Percentiles rank a stretch among this genome's conserved stretches.
These are phyloP conservation scores for Xylaria venustula DNA, from an alignment of 495 filamentous ascomycete species.

Conservation along the genomic window DNA sequence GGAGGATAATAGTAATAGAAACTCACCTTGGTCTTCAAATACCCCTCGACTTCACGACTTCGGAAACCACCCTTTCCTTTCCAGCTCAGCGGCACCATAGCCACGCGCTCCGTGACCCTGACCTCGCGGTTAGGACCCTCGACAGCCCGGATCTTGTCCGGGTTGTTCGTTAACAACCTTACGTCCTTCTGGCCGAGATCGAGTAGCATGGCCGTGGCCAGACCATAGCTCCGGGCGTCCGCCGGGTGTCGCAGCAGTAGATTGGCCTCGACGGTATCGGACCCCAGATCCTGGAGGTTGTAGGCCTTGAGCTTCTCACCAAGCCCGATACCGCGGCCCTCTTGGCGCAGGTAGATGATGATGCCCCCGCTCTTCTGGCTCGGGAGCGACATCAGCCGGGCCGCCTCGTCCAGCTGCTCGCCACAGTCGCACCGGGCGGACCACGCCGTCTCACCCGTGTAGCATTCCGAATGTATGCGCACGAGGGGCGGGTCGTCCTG, in stretches of 20 bases:
- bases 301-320: conserved; percentile 97
- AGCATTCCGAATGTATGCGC: conserved; percentile 96
- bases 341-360: conserved; percentile 93
- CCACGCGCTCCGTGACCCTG: conserved; percentile 81
- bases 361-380: conserved; percentile 70
- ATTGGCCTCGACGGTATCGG: conserved; percentile 95
- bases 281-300: conserved; percentile 92
- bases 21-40: conserved; percentile 88
- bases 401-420: conserved; percentile 96
- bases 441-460: conserved; percentile 98
- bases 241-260: conserved; percentile 87
- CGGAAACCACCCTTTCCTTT: conserved; percentile 79
- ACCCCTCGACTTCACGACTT: conserved; percentile 86
- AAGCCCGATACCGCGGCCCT: conserved; percentile 92
- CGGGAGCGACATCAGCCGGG: conserved; percentile 85
- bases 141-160: conserved; percentile 92
- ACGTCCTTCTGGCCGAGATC: conserved; percentile 81
- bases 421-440: conserved; percentile 96
- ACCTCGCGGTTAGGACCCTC: conserved; percentile 88
- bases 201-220: conserved; percentile 89
- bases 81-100: conserved; percentile 97
- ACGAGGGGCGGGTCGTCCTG: conserved; percentile 61
- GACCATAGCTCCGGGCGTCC: conserved; percentile 88
- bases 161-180: conserved; percentile 92
- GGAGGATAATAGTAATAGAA: neutral